These are phyloP conservation scores for Glomus cerebriforme DNA, from an alignment of 192 early-diverging fungal species.

Conservation along the genomic window DNA sequence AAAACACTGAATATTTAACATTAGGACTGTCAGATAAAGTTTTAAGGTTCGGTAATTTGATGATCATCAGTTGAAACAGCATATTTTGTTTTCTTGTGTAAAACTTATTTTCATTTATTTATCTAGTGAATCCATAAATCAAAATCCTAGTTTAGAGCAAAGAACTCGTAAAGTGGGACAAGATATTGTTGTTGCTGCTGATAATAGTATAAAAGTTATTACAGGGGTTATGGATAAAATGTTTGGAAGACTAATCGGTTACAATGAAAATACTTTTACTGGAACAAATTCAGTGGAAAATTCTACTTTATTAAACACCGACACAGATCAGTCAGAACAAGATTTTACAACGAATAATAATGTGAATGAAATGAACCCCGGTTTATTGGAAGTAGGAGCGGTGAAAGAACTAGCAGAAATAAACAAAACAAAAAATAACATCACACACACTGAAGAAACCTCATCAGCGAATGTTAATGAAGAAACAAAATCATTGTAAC, in stretches of 20 bases:
- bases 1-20: conserved; percentile 16
- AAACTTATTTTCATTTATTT: not conserved
- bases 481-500: conserved; percentile 2
- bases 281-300: not conserved
- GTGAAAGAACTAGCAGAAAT: conserved; percentile 7
- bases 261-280: conserved; percentile 5
- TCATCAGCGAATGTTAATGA: not conserved
- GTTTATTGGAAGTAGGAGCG: not conserved
- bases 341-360: not conserved
- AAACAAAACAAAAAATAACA: not conserved
- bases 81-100: not conserved
- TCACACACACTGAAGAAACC: not conserved
- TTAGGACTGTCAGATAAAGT: conserved; percentile 18
- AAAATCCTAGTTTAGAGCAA: not conserved
- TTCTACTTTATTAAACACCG: no score
- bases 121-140: not conserved
- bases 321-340: no score
- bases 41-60: conserved; percentile 8
- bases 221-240: conserved; percentile 25
- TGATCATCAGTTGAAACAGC: not conserved
- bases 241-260: conserved; percentile 26
- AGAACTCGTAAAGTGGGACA: conserved; percentile 21
- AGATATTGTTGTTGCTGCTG: conserved; percentile 18
- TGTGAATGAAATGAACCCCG: not conserved
- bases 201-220: conserved; percentile 17